A percentile compares a stretch with the other conserved stretches of the same genome.
Conservation (phyloP, 1,284 basidiomycete genomes). For the Trichosporon asahii region DNA sequence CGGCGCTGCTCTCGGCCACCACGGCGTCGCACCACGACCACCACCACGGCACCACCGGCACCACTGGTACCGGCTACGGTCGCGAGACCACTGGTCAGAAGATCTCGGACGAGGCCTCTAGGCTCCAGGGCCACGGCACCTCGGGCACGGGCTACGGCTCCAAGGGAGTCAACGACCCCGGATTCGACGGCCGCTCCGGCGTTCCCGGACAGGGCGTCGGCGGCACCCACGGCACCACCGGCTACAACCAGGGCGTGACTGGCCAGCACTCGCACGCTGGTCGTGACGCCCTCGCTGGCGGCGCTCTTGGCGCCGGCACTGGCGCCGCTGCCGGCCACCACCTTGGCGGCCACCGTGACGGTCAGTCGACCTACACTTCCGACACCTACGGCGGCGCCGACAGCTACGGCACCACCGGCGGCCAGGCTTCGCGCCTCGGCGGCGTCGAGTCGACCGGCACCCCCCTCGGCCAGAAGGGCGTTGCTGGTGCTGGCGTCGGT, state of each 20-base stretch:
- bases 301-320: background rate
- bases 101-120: background rate
- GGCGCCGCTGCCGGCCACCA: background rate
- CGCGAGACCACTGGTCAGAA: background rate
- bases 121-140: background rate
- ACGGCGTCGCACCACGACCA: too few relatives aligned
- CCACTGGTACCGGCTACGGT: background rate
- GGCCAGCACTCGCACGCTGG: background rate
- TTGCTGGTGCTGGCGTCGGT: background rate
- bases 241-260: background rate
- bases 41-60: background rate
- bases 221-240: background rate
- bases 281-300: background rate
- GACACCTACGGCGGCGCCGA: slow-evolving; percentile 8
- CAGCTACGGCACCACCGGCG: slow-evolving; percentile 6
- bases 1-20: background rate
- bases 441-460: slow-evolving; percentile 8
- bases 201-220: background rate
- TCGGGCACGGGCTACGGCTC: background rate
- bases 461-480: slow-evolving; percentile 1
- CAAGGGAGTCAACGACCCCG: background rate
- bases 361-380: background rate
- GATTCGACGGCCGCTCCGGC: slow-evolving; percentile 5
- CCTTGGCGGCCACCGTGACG: background rate
- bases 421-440: slow-evolving; percentile 8